These are phyloP conservation scores for Lupinus albus DNA, from an alignment of 306 rosid genomes.

Conservation along the genomic window DNA sequence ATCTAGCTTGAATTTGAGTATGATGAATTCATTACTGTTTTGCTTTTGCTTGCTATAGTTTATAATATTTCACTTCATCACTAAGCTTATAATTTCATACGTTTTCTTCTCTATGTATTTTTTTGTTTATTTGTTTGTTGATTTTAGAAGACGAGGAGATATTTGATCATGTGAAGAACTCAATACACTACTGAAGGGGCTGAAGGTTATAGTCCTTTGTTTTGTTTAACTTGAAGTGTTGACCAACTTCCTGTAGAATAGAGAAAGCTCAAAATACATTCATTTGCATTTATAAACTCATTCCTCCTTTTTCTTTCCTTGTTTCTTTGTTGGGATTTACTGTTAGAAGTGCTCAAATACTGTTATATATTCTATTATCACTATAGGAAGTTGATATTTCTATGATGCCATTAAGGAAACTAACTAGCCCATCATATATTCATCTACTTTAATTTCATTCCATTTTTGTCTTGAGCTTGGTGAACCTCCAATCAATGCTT, in stretches of 20 bases:
- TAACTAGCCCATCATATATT: conserved; percentile 23
- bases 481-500: conserved; percentile 32
- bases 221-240: conserved; percentile 9
- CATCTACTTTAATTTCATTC: conserved; percentile 31
- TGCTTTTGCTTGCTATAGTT: conserved; percentile 11
- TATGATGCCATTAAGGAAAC: conserved; percentile 38
- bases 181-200: conserved; percentile 11
- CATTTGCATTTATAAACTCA: conserved; percentile 20
- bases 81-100: conserved; percentile 16
- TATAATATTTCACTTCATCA: conserved; percentile 32
- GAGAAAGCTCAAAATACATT: conserved; percentile 32
- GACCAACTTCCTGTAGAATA: background rate
- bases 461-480: conserved; percentile 40
- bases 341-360: conserved; percentile 28
- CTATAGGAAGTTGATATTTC: background rate
- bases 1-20: conserved; percentile 4
- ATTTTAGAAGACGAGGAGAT: background rate
- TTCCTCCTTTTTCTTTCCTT: conserved; percentile 25
- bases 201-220: background rate
- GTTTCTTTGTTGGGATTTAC: conserved; percentile 13
- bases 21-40: background rate
- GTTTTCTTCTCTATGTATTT: background rate
- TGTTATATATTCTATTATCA: conserved; percentile 20
- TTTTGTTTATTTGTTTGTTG: background rate
- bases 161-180: conserved; percentile 12